These are phyloP conservation scores for Staphylotrichum tortipilum DNA, from an alignment of 495 filamentous ascomycete species.

Conservation along the genomic window DNA sequence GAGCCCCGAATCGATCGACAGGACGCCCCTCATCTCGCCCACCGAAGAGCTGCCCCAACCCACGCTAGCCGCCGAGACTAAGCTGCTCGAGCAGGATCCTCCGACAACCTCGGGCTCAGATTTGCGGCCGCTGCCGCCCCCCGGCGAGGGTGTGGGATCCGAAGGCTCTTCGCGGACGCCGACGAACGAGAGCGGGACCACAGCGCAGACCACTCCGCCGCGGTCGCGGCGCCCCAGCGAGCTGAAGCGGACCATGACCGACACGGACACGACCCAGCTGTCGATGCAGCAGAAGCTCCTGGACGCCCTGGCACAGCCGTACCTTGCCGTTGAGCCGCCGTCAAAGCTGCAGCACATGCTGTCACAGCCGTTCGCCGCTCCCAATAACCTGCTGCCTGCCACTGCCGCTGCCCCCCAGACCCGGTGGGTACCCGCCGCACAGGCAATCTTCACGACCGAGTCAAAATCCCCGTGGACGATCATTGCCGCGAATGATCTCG, in stretches of 20 bases:
- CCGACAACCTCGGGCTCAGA: neutral
- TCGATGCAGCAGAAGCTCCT: slow-evolving; percentile 75
- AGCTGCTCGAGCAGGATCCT: too few species aligned
- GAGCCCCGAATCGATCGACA: slow-evolving; percentile 44
- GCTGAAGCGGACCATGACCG: slow-evolving; percentile 81
- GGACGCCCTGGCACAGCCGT: slow-evolving; percentile 83
- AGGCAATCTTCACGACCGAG: slow-evolving; percentile 95
- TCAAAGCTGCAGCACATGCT: slow-evolving; percentile 36
- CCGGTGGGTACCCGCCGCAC: slow-evolving; percentile 82
- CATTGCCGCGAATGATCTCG: slow-evolving; percentile 90
- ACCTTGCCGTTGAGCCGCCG: slow-evolving; percentile 44
- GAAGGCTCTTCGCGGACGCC: slow-evolving; percentile 48
- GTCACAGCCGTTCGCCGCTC: slow-evolving; percentile 31
- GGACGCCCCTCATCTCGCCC: slow-evolving; percentile 28
- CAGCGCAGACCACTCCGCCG: slow-evolving; percentile 44
- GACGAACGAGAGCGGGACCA: slow-evolving; percentile 47
- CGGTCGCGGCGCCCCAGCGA: slow-evolving; percentile 53
- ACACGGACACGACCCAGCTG: slow-evolving; percentile 58
- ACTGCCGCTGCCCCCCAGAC: slow-evolving; percentile 52
- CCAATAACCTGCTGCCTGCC: slow-evolving; percentile 22
- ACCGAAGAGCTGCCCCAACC: slow-evolving; percentile 10
- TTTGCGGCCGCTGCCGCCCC: neutral
- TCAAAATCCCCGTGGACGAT: slow-evolving; percentile 87
- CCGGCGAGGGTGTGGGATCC: slow-evolving; percentile 24
- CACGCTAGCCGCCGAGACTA: too few species aligned